phyloP scores from a whole-genome alignment of 75 land plant species.

The Picea sitchensis region DNA sequence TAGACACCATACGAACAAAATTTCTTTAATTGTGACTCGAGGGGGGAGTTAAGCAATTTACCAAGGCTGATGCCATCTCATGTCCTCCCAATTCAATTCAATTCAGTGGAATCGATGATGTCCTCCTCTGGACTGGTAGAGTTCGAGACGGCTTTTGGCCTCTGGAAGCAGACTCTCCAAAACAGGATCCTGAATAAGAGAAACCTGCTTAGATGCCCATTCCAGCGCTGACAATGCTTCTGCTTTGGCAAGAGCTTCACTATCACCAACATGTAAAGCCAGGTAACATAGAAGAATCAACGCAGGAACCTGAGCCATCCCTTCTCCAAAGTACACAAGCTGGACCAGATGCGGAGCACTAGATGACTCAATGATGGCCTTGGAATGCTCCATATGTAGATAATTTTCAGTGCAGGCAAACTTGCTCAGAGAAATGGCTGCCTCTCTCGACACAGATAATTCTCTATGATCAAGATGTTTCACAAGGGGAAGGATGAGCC shows the following conservation, averaged over 20 bases:
- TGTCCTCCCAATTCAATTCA: too few species aligned
- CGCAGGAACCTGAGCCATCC: constrained; percentile 36
- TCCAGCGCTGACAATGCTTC: constrained; percentile 50
- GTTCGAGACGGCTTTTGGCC: constrained; percentile 40
- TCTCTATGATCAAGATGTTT: constrained; percentile 49
- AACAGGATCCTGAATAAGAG: constrained; percentile 19
- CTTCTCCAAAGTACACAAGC: constrained; percentile 43
- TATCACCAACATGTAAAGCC: constrained; percentile 49
- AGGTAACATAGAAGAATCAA: constrained; percentile 59
- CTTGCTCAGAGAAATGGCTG: constrained; percentile 56
- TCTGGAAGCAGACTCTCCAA: constrained; percentile 38
- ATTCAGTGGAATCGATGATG: too few species aligned
- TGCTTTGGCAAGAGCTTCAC: constrained; percentile 54
- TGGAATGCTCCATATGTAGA: constrained; percentile 52
- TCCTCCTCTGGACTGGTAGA: constrained; percentile 49
- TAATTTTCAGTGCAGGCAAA: constrained; percentile 66
- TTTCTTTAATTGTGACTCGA: too few species aligned
- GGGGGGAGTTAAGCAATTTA: too few species aligned
- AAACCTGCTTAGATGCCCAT: constrained; percentile 44
- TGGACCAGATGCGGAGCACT: constrained; percentile 44
- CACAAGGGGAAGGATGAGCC: constrained; percentile 51
- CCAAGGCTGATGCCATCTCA: too few species aligned
- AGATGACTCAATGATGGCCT: constrained; percentile 49
- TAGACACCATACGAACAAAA: too few species aligned
- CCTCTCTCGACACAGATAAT: constrained; percentile 42